Percentiles rank a stretch among this genome's conserved stretches.
These are phyloP conservation scores for Eucalyptus polybractea DNA, from an alignment of 345 rosid species.

Conservation along the genomic window DNA sequence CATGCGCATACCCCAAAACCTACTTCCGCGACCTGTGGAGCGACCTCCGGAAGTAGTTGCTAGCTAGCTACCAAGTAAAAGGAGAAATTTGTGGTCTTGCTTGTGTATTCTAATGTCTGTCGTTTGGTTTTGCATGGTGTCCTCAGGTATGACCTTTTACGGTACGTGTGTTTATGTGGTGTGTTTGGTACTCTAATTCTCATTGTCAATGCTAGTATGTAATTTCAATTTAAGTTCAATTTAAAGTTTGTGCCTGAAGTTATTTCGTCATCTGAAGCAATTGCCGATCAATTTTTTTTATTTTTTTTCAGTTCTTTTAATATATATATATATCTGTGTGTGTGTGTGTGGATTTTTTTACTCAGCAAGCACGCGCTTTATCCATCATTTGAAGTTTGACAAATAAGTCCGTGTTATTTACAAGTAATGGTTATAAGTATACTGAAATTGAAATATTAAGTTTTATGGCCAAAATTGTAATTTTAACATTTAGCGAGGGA, in stretches of 20 bases:
- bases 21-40: not conserved
- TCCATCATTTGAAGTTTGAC: not conserved
- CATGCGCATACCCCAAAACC: not conserved
- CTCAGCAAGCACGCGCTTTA: too few species aligned
- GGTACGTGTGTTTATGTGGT: not conserved
- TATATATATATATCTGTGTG: too few species aligned
- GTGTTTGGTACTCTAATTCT: not conserved
- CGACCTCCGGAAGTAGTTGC: not conserved
- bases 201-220: not conserved
- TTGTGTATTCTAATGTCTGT: not conserved
- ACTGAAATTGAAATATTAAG: not conserved
- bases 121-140: not conserved
- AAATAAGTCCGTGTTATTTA: not conserved
- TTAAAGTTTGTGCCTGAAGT: not conserved
- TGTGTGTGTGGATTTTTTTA: too few species aligned
- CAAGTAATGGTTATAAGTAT: not conserved
- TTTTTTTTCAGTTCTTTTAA: too few species aligned
- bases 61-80: not conserved
- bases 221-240: not conserved
- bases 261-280: not conserved
- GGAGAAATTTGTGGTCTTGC: not conserved
- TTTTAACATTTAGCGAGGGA: not conserved
- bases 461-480: not conserved
- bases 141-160: not conserved
- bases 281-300: not conserved